phyloP scores from a whole-genome alignment of 192 early-diverging fungal genomes.

The Lunasporangiospora selenospora region DNA sequence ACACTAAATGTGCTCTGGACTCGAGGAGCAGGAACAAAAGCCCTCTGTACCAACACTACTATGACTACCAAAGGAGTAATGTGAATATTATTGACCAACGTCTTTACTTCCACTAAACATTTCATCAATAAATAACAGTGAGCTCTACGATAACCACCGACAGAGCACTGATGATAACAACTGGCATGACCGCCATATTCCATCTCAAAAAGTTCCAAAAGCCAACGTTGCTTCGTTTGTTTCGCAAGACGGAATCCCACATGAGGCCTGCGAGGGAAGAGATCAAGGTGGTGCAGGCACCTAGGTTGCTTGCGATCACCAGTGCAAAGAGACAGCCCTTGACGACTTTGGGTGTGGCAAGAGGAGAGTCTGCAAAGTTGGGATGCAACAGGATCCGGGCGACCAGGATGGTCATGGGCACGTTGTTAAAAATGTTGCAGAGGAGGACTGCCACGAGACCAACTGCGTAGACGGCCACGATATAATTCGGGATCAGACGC shows the following conservation, averaged over 20 bases:
- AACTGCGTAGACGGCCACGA: slow-evolving; percentile 60
- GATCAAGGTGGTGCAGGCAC: slow-evolving; percentile 70
- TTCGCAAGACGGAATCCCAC: slow-evolving; percentile 52
- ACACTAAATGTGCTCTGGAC: no score
- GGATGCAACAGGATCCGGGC: slow-evolving; percentile 65
- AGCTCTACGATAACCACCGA: neutral
- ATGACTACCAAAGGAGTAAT: no score
- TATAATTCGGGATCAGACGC: slow-evolving; percentile 49
- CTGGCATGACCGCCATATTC: slow-evolving; percentile 57
- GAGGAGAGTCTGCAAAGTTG: slow-evolving; percentile 49
- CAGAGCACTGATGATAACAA: slow-evolving; percentile 13
- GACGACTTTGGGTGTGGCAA: slow-evolving; percentile 26
- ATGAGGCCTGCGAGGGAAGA: slow-evolving; percentile 74
- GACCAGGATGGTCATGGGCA: slow-evolving; percentile 81
- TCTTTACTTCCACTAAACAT: no score
- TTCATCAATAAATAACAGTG: slow-evolving; percentile 1
- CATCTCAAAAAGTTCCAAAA: slow-evolving; percentile 56
- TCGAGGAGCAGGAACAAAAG: no score
- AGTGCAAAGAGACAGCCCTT: slow-evolving; percentile 68
- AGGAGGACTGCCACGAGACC: slow-evolving; percentile 61
- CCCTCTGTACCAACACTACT: neutral
- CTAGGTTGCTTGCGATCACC: slow-evolving; percentile 74
- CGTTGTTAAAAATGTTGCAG: slow-evolving; percentile 76
- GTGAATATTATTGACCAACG: no score
- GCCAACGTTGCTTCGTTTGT: slow-evolving; percentile 36